Evolutionary conservation across 495 filamentous ascomycete species (phyloP), one percentile per base, ranked within the genome.

Genomic region (Rhizodiscina lignyota): DNA sequence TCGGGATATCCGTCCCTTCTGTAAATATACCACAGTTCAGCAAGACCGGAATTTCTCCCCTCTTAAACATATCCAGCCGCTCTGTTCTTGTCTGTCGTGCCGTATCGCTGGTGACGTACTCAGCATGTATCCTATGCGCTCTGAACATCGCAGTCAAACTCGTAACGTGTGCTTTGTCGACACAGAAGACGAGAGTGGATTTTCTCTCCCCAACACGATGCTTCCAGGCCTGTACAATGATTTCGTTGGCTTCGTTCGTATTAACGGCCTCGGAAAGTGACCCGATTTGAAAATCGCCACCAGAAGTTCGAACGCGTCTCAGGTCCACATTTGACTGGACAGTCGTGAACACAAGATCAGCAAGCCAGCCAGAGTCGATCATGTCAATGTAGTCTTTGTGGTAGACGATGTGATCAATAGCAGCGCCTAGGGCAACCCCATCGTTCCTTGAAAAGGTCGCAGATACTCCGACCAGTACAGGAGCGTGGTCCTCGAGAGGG

Each of bases 361-460:
- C 70, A 19, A 99, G 66, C 70, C 70, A 77, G 22, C 85, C 81
- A 15, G 91, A 82, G 18, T 68, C 70, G 37, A 96, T 96, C 86
- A 96, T 93, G 43, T 94, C 86, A 36, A 96, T 67, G 45, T 91
- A 97, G 50, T 94, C 85, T 50, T 81, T 92, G 57, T 96, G 91
- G 45, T 94, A 99, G 18, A 94, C 91, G 37, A 99, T 87, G 40
- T 92, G 79, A 44, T 96, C 89, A 41, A 99, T 80, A 12, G 80
- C 86, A 23, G 81, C 69, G 3, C 86, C 87, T 1, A 99, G 61
- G 31, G 68, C 70, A n/a, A 94, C 59, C 0, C 89, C 89, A 57
- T 99, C 89, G 34, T 77, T 77, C 17, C 89, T 69, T 13, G 84
- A 84, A 41, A 96, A 74, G 0, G 89, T 99, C 4, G 89, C 89